A percentile compares a stretch with the other conserved stretches of the same genome.
phyloP scores from a whole-genome alignment of 495 filamentous ascomycete species.

The Trichoderma gamsii region DNA sequence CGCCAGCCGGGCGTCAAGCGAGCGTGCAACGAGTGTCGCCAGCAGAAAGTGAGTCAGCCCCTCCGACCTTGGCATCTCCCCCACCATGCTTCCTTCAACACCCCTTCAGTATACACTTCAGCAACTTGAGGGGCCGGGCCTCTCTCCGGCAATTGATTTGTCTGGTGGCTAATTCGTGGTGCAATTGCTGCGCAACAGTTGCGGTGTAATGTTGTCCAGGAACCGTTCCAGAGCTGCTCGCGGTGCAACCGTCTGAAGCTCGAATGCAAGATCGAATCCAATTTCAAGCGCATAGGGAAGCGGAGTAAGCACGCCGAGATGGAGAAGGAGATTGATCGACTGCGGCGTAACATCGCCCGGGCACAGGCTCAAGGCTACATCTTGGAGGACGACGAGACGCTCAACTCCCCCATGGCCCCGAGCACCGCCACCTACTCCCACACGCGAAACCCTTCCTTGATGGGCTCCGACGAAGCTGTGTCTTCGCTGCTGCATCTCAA shows the following conservation, averaged over 20 bases:
- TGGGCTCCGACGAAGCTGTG: slow-evolving; percentile 80
- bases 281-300: slow-evolving; percentile 91
- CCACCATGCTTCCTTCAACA: slow-evolving; percentile 11
- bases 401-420: slow-evolving; percentile 52
- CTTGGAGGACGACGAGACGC: slow-evolving; percentile 44
- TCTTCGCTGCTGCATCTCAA: slow-evolving; percentile 74
- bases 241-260: slow-evolving; percentile 81
- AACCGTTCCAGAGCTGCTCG: slow-evolving; percentile 73
- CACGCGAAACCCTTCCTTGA: slow-evolving; percentile 51
- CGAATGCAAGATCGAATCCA: slow-evolving; percentile 85
- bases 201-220: slow-evolving; percentile 85
- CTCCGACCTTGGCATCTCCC: slow-evolving; percentile 17
- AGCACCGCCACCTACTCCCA: slow-evolving; percentile 45
- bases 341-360: slow-evolving; percentile 40
- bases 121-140: not conserved
- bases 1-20: slow-evolving; percentile 72
- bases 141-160: not conserved
- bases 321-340: slow-evolving; percentile 72
- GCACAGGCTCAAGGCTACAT: slow-evolving; percentile 46
- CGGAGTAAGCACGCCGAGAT: slow-evolving; percentile 86
- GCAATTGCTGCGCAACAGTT: slow-evolving; percentile 43
- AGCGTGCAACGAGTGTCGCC: slow-evolving; percentile 90
- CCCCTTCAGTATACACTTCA: slow-evolving; percentile 13
- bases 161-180: slow-evolving; percentile 12
- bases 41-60: slow-evolving; percentile 70